These are phyloP conservation scores for Solanum ossicruentum DNA, from an alignment of 257 asterid species.

Conservation along the genomic window DNA sequence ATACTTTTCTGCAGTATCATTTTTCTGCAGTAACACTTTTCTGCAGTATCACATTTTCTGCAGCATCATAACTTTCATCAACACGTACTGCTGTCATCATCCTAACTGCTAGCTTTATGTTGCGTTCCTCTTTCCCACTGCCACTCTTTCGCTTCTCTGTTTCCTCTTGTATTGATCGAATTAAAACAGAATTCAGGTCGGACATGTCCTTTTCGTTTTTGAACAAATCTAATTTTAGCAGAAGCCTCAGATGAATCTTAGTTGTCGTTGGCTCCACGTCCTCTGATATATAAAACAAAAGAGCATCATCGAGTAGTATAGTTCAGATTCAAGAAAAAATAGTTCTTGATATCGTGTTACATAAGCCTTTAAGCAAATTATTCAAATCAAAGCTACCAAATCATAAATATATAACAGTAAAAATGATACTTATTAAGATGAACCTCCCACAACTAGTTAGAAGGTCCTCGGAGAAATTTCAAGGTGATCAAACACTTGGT, in stretches of 20 bases:
- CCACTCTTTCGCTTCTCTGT: neutral
- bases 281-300: neutral
- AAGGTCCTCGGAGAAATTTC: neutral
- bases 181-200: neutral
- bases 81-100: neutral
- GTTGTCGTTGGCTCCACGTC: neutral
- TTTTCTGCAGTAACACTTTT: no score
- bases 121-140: neutral
- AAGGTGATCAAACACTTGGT: neutral
- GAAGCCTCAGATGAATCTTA: neutral
- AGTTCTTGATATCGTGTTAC: neutral
- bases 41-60: no score
- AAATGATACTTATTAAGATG: neutral
- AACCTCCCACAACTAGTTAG: neutral
- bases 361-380: neutral
- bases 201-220: neutral
- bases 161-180: neutral
- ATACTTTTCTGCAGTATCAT: no score
- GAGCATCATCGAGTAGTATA: neutral
- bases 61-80: no score
- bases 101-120: neutral
- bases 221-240: neutral
- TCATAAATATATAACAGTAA: neutral
- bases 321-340: no score
- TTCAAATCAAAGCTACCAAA: no score